Base-by-base conservation (phyloP, 2,329 filamentous ascomycete genomes). In the Pseudogymnoascus sp. region DNA sequence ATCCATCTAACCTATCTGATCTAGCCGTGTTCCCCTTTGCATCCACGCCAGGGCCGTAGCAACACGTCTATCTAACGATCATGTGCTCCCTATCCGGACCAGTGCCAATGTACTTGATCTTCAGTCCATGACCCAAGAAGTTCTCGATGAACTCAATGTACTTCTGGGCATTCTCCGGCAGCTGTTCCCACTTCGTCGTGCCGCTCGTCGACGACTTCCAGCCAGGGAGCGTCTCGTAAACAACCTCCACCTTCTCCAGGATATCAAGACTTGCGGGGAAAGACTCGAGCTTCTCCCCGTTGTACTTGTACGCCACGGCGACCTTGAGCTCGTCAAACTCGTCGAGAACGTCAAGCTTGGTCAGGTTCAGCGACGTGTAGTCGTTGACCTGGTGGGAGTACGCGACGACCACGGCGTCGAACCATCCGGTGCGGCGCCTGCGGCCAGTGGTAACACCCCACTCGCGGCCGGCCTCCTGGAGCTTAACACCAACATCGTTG, bases 241-340 rank as follows among this genome's bases (percentile, higher is more conserved):
- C 78, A 16, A 89, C 83, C 68, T 87, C 81, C 60, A 83, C 79
- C 59, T 77, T 76, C 28, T 81, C 80, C 14, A 90, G 76, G 35
- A 80, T 71, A 41, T 78, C 74, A 14, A 84, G 78, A 68, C 88
- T 82, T 6, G 86, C 84, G 4, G 81, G 88, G 79, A 88, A 90
- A 11, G 79, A 83, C 16, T 81, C 77, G 9, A 88, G 73, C 61
- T 76, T 74, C 69, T 80, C 69, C 30, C 78, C 78, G 39, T 37
- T 41, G 30, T 38, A 61, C 30, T 60, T 79, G 76, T 96, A 96
- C 2, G 83, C 85, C 12, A 88, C 82, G 16, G 88, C 88, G 58
- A 90, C 79, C 73, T 91, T 89, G 74, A 95, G 81, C 69, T 84
- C 86, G 8, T 82, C 78, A 71, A 96, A 91, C 32, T 82, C 82